Evolutionary conservation across 495 filamentous ascomycete species (phyloP), one percentile per base, ranked within the genome.

Genomic region (Penicillium turbatum): DNA sequence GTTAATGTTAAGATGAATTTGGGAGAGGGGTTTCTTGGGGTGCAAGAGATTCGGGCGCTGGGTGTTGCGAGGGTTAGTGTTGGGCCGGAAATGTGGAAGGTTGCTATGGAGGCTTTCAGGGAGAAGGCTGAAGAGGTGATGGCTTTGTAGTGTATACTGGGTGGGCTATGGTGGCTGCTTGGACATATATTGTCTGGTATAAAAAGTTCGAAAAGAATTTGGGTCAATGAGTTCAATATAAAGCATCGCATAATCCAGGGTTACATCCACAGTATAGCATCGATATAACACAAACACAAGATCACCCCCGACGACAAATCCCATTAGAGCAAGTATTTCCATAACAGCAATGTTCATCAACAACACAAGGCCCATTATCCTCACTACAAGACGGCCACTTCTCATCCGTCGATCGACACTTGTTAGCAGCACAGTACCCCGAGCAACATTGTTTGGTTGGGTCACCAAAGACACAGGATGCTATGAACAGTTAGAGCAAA

Each of bases 11-110:
- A 68, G 44, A 54, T 72, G 57, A 65, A 68, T 55, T 27, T 67
- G 24, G 48, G 55, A 6, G 49, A 62, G 31, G 57, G 56, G 0
- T 61, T 50, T 7, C 51, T 77, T 19, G 65, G 60, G n/a, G 64
- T 72, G 0, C 45, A 51, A 15, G 70, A 78, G 44, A 42, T 80
- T 50, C 61, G 57, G 5, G 48, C 64, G 29, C 35, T 79, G 13
- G 77, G 74, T 6, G 73, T 77, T 15, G 72, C 76, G 19, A 71
- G 79, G 48, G 62, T 80, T 21, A 81, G 77, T 55, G 24, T 69
- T 34, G 71, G 71, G 10, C 71, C 69, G 11, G 63, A 58, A 41
- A 40, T 73, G 43, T 65, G 57, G 41, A 51, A 36, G 16, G 48
- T 42, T 27, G 70, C 67, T 8, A 65, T 70, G 62, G 48, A 52